These are phyloP conservation scores for Chalara sp. DNA, from an alignment of 2,329 filamentous ascomycete species.

Conservation along the genomic window DNA sequence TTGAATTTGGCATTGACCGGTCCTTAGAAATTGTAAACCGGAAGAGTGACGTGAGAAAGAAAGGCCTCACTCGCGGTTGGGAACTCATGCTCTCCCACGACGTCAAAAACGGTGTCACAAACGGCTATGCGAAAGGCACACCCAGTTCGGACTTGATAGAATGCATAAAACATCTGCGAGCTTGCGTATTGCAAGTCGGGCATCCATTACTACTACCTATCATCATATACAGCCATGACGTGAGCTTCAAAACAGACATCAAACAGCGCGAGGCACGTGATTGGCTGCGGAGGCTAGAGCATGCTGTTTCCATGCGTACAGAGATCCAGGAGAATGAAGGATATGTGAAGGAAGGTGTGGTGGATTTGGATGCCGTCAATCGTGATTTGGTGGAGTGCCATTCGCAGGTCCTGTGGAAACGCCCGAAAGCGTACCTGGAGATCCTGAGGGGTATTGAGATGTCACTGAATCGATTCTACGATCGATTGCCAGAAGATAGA, in stretches of 20 bases:
- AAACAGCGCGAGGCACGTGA: conserved; percentile 57
- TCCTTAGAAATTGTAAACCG: conserved; percentile 50
- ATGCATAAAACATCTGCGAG: conserved; percentile 42
- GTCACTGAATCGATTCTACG: conserved; percentile 33
- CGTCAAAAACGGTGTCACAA: conserved; percentile 47
- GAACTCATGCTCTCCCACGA: conserved; percentile 56
- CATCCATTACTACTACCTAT: conserved; percentile 54
- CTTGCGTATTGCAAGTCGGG: conserved; percentile 41
- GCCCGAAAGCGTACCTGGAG: conserved; percentile 53
- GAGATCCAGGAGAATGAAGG: conserved; percentile 34
- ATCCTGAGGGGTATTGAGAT: conserved; percentile 42
- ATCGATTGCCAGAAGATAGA: conserved; percentile 7
- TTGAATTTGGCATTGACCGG: neutral
- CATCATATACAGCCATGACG: conserved; percentile 52
- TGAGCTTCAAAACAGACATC: conserved; percentile 48
- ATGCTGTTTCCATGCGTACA: conserved; percentile 50
- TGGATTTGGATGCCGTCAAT: conserved; percentile 55
- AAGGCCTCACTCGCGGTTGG: conserved; percentile 56
- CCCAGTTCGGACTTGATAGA: conserved; percentile 45
- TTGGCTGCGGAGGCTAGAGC: conserved; percentile 54
- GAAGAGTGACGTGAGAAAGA: conserved; percentile 61
- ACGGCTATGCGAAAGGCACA: conserved; percentile 56
- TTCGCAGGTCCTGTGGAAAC: conserved; percentile 55
- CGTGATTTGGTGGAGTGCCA: conserved; percentile 58
- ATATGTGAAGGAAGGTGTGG: conserved; percentile 44